phyloP scores from a whole-genome alignment of 495 filamentous ascomycete genomes.

The Penicillium roqueforti region DNA sequence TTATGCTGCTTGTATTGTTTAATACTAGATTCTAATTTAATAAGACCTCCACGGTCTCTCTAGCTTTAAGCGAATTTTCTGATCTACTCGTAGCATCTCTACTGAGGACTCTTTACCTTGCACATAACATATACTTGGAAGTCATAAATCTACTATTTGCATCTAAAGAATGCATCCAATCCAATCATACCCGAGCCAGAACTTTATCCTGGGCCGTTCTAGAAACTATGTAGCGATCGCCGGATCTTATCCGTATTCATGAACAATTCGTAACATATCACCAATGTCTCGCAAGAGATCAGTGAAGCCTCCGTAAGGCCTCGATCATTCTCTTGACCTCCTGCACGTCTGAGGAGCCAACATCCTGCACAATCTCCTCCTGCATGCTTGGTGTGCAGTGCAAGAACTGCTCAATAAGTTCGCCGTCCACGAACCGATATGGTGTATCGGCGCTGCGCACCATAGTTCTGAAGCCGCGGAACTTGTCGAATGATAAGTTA shows the following conservation, averaged over 20 bases:
- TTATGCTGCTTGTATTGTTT: slow-evolving; percentile 8
- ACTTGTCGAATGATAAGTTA: slow-evolving; percentile 66
- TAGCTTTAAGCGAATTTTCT: background rate
- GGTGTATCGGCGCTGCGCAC: slow-evolving; percentile 71
- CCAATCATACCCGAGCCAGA: background rate
- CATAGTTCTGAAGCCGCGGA: slow-evolving; percentile 70
- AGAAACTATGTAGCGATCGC: background rate
- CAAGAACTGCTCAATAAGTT: slow-evolving; percentile 82
- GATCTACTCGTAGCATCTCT: background rate
- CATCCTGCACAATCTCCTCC: slow-evolving; percentile 55
- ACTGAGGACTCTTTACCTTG: background rate
- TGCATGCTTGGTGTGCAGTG: slow-evolving; percentile 61
- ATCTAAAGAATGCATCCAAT: background rate
- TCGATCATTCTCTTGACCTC: slow-evolving; percentile 69
- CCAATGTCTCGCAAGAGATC: background rate
- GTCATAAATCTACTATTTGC: slow-evolving; percentile 2
- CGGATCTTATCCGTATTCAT: slow-evolving; percentile 4
- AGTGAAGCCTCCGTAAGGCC: slow-evolving; percentile 68
- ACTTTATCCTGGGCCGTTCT: background rate
- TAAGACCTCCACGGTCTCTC: background rate
- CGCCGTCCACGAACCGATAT: slow-evolving; percentile 86
- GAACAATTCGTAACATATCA: slow-evolving; percentile 2
- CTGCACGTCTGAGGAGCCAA: slow-evolving; percentile 58
- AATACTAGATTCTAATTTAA: slow-evolving; percentile 3
- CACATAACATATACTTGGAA: background rate